Percentiles rank a stretch among this genome's conserved stretches.
phyloP scores from a whole-genome alignment of 129 eudicot genomes.

The Arctium lappa region DNA sequence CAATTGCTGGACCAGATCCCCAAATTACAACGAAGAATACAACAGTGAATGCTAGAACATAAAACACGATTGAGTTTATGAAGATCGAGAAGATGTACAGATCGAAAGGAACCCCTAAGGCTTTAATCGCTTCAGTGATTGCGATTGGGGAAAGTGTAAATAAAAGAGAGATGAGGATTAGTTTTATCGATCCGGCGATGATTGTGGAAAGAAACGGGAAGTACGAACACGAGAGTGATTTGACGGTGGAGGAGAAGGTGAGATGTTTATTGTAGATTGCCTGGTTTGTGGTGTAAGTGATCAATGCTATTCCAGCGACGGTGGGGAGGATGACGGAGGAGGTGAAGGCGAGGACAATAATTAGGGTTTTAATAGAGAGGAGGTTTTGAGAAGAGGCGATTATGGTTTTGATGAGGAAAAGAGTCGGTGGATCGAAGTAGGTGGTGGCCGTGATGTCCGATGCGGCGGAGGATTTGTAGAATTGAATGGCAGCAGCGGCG shows the following conservation, averaged over 20 bases:
- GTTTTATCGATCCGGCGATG: not conserved
- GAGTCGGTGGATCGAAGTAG: conserved; percentile 16
- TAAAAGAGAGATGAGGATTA: not conserved
- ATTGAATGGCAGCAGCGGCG: conserved; percentile 29
- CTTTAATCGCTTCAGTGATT: not conserved
- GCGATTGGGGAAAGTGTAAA: not conserved
- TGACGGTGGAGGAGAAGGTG: conserved; percentile 17
- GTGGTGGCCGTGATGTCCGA: conserved; percentile 34
- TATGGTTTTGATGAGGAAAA: not conserved
- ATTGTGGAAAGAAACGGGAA: conserved; percentile 11
- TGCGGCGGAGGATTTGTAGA: conserved; percentile 22
- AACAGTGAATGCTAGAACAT: not conserved
- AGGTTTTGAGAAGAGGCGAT: not conserved
- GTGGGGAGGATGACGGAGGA: conserved; percentile 2
- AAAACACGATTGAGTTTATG: not conserved
- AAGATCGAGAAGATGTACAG: not conserved
- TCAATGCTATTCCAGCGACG: conserved; percentile 6
- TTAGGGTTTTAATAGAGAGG: conserved; percentile 4
- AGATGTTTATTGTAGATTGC: conserved; percentile 7
- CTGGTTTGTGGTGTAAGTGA: conserved; percentile 14
- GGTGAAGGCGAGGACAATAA: not conserved
- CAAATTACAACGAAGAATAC: conserved; percentile 1
- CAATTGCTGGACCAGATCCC: conserved; percentile 6
- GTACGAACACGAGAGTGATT: conserved; percentile 10
- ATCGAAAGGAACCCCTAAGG: not conserved